Base-by-base conservation (phyloP, 1,139 yeast species). In the Blastobotrys apis region DNA sequence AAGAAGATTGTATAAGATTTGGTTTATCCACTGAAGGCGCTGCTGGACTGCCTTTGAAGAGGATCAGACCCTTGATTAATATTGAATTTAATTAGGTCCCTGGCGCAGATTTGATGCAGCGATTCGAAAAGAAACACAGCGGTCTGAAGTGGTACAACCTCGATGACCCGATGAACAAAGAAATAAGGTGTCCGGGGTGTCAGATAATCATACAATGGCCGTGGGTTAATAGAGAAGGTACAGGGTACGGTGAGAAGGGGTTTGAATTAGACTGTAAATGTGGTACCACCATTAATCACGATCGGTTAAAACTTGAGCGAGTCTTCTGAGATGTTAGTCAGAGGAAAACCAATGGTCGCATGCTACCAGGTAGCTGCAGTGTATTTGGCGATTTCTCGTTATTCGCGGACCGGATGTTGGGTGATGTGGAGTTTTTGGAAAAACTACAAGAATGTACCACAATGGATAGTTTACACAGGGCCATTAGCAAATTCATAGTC, bases 1-100 rank as follows among this genome's bases (percentile, higher is more conserved):
- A 64, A 47, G 70, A 67, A 39, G 60, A 59, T 23, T 61, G 64
- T 33, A 39, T 39, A 37, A 21, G 37, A 13, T 5, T 17, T 17
- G 42, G 42, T 3, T n/a, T n/a, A n/a, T n/a, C n/a, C n/a, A n/a
- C n/a, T n/a, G n/a, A n/a, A n/a, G n/a, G n/a, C n/a, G n/a, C n/a
- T n/a, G n/a, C n/a, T n/a, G 17, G 27, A 6, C 19, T 15, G 10
- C 2, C 16, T 5, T 13, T 13, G 13, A 26, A 15, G 3, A 10
- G 15, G 19, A n/a, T 4, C 3, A 33, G 33, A 13, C 43, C 43
- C 12, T 39, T 37, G 43, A 33, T 27, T 8, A 54, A 57, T 13
- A 64, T 68, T 27, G 59, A 59, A 21, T 49, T 57, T 37, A 43
- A 47, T 3, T n/a, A n/a, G n/a, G n/a, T n/a, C n/a, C n/a, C n/a